Evolutionary conservation across 371 early-diverging fungal genomes (phyloP).

Genomic region (Circinella umbellata): DNA sequence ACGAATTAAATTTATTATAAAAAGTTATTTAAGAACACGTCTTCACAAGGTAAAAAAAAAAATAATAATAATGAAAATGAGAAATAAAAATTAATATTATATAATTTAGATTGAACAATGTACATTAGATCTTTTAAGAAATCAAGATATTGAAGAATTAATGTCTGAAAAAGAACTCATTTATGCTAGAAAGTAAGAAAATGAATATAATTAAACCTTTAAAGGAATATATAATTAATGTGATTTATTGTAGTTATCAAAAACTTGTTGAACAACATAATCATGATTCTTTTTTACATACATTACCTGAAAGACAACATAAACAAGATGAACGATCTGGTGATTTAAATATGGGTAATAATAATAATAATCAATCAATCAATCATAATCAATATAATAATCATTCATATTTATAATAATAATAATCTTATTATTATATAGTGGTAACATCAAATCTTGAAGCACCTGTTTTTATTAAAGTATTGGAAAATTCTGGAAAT

Average conservation of each 20-base stretch:
- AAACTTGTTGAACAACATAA: constrained; percentile 48
- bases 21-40: constrained; percentile 76
- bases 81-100: background rate
- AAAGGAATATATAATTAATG: background rate
- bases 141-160: constrained; percentile 29
- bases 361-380: background rate
- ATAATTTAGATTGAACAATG: constrained; percentile 57
- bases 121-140: constrained; percentile 44
- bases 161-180: constrained; percentile 53
- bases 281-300: constrained; percentile 57
- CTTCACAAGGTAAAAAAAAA: constrained; percentile 57
- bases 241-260: constrained; percentile 33
- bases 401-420: background rate
- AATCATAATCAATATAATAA: background rate
- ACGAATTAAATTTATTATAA: constrained; percentile 77
- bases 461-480: constrained; percentile 75
- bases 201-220: background rate
- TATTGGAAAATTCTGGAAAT: constrained; percentile 62
- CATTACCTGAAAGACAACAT: constrained; percentile 60
- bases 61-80: too few species aligned
- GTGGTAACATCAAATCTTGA: constrained; percentile 74
- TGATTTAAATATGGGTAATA: constrained; percentile 41
- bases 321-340: constrained; percentile 51
- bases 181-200: constrained; percentile 56
- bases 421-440: constrained; percentile 19